Percentiles rank a stretch among this genome's conserved stretches.
Evolutionary conservation across 129 eudicot species (phyloP).

Genomic region (Glebionis coronaria): DNA sequence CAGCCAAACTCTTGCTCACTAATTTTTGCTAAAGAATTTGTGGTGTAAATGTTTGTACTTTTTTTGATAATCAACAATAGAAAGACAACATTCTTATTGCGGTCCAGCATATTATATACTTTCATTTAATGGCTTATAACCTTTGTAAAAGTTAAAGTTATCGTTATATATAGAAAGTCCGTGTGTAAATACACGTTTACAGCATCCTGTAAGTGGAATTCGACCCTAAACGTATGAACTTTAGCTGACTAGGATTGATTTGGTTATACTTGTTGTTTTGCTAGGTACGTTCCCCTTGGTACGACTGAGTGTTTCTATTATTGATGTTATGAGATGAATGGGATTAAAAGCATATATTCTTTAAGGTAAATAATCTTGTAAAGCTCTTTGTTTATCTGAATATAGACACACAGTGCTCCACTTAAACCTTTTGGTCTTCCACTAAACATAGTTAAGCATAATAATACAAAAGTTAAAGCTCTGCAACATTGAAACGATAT

Average conservation of each 20-base stretch:
- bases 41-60: constrained; percentile 14
- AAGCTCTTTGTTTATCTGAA: constrained; percentile 26
- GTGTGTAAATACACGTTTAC: neutral
- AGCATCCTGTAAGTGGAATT: constrained; percentile 23
- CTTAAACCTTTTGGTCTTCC: constrained; percentile 36
- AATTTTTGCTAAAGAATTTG: neutral
- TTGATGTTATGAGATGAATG: constrained; percentile 16
- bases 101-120: constrained; percentile 5
- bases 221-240: constrained; percentile 3
- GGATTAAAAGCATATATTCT: constrained; percentile 24
- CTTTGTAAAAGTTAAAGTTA: neutral
- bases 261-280: constrained; percentile 36
- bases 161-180: neutral
- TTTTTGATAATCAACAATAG: constrained; percentile 3
- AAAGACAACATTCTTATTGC: neutral
- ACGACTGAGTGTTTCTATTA: constrained; percentile 25
- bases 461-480: constrained; percentile 27
- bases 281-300: constrained; percentile 26
- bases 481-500: constrained; percentile 25
- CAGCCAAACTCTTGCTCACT: neutral
- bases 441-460: constrained; percentile 31
- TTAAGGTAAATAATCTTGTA: constrained; percentile 30
- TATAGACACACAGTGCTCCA: constrained; percentile 38
- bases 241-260: constrained; percentile 26
- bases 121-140: neutral